Evolutionary conservation across 371 early-diverging fungal genomes (phyloP), one percentile per base, ranked within the genome.

Genomic region (Rhizopus arrhizus): DNA sequence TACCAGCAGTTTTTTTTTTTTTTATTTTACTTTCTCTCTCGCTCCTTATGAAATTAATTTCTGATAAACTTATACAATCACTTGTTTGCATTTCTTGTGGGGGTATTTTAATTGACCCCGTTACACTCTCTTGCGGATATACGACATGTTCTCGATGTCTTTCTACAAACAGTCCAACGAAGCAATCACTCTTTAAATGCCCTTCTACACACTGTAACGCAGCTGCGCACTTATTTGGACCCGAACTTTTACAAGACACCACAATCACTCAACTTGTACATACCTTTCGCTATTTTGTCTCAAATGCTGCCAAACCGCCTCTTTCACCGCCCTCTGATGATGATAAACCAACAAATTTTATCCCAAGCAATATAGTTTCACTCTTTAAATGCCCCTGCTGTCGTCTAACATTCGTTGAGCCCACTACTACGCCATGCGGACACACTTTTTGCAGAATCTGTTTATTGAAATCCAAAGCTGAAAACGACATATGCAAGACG

Each of bases 401-500:
- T 16, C 7, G 47, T 5, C 31, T 41, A 3, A 60, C 65, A 5
- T 35, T 61, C 6, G 34, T 47, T 2, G 65, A 64, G 29, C 55
- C 69, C 11, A 58, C 59, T 13, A 69, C 69, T 10, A 62, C 62
- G 15, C 65, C 61, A 31, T 69, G 69, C 43, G 69, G 69, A 31
- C 65, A 69, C 31, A 69, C 69, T 3, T 69, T 65, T 28, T 69
- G 69, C 45, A 59, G 64, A 57, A 43, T 68, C 5, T 68, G 68
- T 34, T n/a, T 68, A 28, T 53, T 68, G 33, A 52, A 58, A 48
- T 53, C 47, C n/a, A 68, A 68, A 54, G 29, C 62, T 16, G 51
- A 52, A 8, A 47, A 15, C 3, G 56, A 62, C 22, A 10, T 40
- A 11, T 69, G 69, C 33, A 15, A 35, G 8, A 34, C 49, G 28